phyloP scores from a whole-genome alignment of 73 alveolate genomes.

The Stentor coeruleus region DNA sequence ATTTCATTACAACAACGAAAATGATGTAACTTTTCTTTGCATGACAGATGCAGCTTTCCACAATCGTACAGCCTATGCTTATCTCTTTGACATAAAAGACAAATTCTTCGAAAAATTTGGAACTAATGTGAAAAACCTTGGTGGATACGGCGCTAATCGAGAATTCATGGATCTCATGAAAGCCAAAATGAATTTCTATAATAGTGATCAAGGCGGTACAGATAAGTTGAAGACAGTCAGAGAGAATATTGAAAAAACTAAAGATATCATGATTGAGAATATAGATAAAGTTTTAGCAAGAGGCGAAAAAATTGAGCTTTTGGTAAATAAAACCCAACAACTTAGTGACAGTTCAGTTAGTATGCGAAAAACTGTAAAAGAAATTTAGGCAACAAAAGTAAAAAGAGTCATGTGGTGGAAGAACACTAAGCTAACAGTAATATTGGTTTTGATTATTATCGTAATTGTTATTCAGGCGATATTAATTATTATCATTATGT shows the following conservation, averaged over 20 bases:
- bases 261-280: slow-evolving; percentile 23
- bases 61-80: slow-evolving; percentile 17
- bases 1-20: slow-evolving; percentile 25
- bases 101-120: slow-evolving; percentile 12
- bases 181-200: slow-evolving; percentile 15
- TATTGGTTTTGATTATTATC: neutral
- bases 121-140: neutral
- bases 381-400: slow-evolving; percentile 16
- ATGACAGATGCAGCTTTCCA: slow-evolving; percentile 17
- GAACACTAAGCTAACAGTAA: slow-evolving; percentile 15
- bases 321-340: slow-evolving; percentile 6
- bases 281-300: slow-evolving; percentile 22
- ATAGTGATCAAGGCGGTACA: slow-evolving; percentile 16
- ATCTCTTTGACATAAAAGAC: slow-evolving; percentile 4
- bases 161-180: slow-evolving; percentile 5
- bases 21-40: slow-evolving; percentile 24
- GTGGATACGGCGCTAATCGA: neutral
- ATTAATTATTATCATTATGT: neutral
- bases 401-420: slow-evolving; percentile 32
- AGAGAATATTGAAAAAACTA: slow-evolving; percentile 8
- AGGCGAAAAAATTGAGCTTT: slow-evolving; percentile 31
- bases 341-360: slow-evolving; percentile 27
- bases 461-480: slow-evolving; percentile 17
- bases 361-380: slow-evolving; percentile 9
- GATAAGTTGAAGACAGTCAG: slow-evolving; percentile 20